These are phyloP conservation scores for Tremella mesenterica DNA, from an alignment of 768 basidiomycete genomes.

Conservation along the genomic window DNA sequence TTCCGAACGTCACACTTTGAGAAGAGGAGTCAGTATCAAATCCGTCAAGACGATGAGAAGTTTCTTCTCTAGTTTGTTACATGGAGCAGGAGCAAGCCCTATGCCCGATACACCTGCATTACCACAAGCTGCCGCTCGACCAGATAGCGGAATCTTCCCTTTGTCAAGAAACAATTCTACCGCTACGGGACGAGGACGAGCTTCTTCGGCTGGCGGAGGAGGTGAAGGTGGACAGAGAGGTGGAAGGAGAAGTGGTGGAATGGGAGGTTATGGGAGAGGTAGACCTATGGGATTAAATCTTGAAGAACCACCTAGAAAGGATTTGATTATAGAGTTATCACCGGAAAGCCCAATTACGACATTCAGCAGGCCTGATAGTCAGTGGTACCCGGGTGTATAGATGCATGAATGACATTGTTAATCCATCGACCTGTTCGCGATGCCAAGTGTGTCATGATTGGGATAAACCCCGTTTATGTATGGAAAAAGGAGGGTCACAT, in stretches of 20 bases:
- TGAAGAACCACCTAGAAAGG: background rate
- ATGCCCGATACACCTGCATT: slow-evolving; percentile 5
- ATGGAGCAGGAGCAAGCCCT: slow-evolving; percentile 3
- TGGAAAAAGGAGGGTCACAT: too few relatives aligned
- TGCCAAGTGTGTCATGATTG: too few relatives aligned
- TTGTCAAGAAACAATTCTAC: background rate
- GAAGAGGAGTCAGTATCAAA: slow-evolving; percentile 28
- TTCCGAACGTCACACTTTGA: slow-evolving; percentile 1
- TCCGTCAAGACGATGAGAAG: slow-evolving; percentile 28
- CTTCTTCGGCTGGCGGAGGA: background rate
- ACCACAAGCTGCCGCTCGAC: slow-evolving; percentile 20
- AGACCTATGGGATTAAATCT: background rate
- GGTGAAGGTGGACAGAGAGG: background rate
- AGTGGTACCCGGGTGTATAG: too few relatives aligned
- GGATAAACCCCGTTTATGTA: too few relatives aligned
- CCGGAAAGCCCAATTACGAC: slow-evolving; percentile 30
- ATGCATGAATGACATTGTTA: too few relatives aligned
- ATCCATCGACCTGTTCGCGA: too few relatives aligned
- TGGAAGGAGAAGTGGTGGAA: background rate
- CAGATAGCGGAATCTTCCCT: slow-evolving; percentile 32
- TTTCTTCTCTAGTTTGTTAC: slow-evolving; percentile 27
- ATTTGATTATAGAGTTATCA: slow-evolving; percentile 29
- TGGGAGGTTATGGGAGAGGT: background rate
- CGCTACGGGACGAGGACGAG: background rate
- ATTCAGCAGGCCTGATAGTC: slow-evolving; percentile 4